Base-by-base conservation (phyloP, 345 rosid genomes). In the Sisymbrium altissimum region DNA sequence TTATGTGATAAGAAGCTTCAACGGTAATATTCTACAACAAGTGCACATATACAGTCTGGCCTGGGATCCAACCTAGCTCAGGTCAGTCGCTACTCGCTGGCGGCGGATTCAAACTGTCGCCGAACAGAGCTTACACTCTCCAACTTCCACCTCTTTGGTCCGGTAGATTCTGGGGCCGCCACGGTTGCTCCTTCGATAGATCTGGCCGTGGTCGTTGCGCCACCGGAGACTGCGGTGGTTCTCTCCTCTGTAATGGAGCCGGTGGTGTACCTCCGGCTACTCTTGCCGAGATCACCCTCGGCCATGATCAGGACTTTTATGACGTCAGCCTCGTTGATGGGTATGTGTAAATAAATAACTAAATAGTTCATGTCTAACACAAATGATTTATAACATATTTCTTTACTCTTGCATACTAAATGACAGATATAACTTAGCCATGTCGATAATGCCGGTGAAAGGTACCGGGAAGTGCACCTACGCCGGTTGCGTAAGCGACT, bases 271-370 rank as follows among this genome's bases (percentile, higher is more conserved):
- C 87, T 33, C 89, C 84, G 9, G 84, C 78, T 13, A 75, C 84
- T 0, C 77, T 86, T 5, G 87, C 84, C 1, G 89, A 86, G 72
- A 81, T 86, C 64, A 81, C 87, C 4, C 73, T 83, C 1, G 83
- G 87, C 3, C 68, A 74, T 3, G 79, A 77, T 27, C 56, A 64
- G 4, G 83, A 85, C 58, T 83, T 65, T 46, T 85, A 85, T 64
- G 88, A 83, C 45, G 74, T 85, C 52, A 85, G 86, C 56, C 78
- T 79, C 6, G 85, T 85, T 10, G 85, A 85, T 60, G 85, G 84
- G 79, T 76, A 76, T 8, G 50, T 53, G 58, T 27, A 25, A 7
- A 23, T 52, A 49, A 21, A 6, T 18, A 21, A 49, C 9, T 52
- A 53, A 2, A 25, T 27, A 53, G 57, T 12, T 25, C 35, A 53